phyloP scores from a whole-genome alignment of 257 asterid genomes.

The Sherardia arvensis region DNA sequence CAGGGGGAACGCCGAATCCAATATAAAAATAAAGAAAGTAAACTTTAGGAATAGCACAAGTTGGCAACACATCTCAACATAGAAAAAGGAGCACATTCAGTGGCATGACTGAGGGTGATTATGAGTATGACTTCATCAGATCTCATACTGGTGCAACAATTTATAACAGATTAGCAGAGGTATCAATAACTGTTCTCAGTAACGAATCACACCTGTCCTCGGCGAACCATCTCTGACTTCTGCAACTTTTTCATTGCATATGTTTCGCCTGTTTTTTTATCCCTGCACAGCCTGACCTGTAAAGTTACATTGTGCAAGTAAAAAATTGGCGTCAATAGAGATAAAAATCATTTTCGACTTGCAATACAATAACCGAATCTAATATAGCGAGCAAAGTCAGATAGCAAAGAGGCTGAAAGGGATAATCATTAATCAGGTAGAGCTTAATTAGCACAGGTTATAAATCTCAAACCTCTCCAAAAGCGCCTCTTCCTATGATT shows the following conservation, averaged over 20 bases:
- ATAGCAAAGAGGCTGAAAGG: background rate
- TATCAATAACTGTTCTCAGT: background rate
- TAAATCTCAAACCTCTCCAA: constrained; percentile 65
- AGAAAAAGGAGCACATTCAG: background rate
- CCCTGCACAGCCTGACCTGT: constrained; percentile 83
- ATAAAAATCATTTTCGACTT: background rate
- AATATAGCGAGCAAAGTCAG: background rate
- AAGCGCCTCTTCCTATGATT: constrained; percentile 82
- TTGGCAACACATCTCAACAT: background rate
- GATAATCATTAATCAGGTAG: background rate
- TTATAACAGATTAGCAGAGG: background rate
- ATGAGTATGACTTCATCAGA: background rate
- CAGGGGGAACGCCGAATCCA: background rate
- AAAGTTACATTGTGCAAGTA: constrained; percentile 10
- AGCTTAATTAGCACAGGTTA: background rate
- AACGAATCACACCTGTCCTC: constrained; percentile 69
- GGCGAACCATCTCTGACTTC: constrained; percentile 79
- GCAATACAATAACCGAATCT: background rate
- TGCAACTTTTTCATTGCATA: constrained; percentile 86
- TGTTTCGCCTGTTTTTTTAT: constrained; percentile 52
- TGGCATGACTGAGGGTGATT: background rate
- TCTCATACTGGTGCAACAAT: too few relatives aligned
- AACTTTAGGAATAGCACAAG: background rate
- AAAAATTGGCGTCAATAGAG: constrained; percentile 3
- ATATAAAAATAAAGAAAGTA: background rate